Evolutionary conservation across 2,329 filamentous ascomycete genomes (phyloP), one percentile per base, ranked within the genome.

Genomic region (Sordariomycetes sp.): DNA sequence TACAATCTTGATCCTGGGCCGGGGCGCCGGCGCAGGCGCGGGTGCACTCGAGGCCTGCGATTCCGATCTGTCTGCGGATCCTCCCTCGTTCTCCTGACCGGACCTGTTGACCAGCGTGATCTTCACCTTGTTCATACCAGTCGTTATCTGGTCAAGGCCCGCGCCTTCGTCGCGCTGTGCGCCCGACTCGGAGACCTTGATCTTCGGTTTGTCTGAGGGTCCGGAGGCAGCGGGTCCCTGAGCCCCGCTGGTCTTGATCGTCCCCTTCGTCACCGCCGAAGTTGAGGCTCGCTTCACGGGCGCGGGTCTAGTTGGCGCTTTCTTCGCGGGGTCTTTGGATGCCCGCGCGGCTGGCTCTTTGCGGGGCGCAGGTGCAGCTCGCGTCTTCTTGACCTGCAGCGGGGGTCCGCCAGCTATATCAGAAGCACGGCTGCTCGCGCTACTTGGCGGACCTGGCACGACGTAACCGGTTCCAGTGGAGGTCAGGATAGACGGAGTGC

Each of bases 101-200:
- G 80, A 74, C 59, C 82, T 75, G 1, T 80, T 82, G 45, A 84
- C 72, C 25, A 85, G 66, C 56, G 79, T 84, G 62, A 85, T 81
- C 64, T 79, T 83, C 59, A 85, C 80, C 65, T 78, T 82, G 65
- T 79, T 83, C 76, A 85, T 79, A 1, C 79, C 77, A 39, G 71
- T 73, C 0, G 80, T 78, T 60, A 86, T 72, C 54, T 70, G 75
- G 56, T 50, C 45, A 20, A 50, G 20, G 22, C 45, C 22, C 3
- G n/a, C 20, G 10, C 22, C 10, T 7, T 50, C 20, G 3, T 24
- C 45, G 7, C 20, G 42, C 42, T 24, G 45, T 12, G 22, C 7
- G 2, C 62, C 64, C 8, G 65, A 54, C 15, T 60, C 36, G 3
- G 55, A 58, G 32, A 52, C 52, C 45, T 35, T 42, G 24, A 54